Conservation (phyloP, 768 basidiomycete genomes). For the Agaricus subrufescens region DNA sequence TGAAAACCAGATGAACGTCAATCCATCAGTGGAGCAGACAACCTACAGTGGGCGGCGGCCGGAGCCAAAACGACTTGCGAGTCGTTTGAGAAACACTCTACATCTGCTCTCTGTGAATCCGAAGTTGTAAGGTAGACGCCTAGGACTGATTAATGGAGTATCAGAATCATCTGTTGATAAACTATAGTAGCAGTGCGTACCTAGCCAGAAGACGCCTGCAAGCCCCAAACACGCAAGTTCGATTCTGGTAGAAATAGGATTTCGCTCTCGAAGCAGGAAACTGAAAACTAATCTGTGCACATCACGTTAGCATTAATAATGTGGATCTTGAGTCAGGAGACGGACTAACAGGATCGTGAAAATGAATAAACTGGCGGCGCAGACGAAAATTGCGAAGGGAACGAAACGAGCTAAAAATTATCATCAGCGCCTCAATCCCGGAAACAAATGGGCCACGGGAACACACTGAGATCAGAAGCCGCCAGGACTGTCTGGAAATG, state of each 20-base stretch:
- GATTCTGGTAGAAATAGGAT: conserved; percentile 75
- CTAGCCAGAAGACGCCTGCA: conserved; percentile 74
- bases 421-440: conserved; percentile 8
- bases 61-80: conserved; percentile 46
- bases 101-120: conserved; percentile 74
- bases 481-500: conserved; percentile 71
- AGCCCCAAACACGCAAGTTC: conserved; percentile 71
- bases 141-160: conserved; percentile 45
- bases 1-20: conserved; percentile 8
- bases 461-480: conserved; percentile 77
- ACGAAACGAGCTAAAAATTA: conserved; percentile 71
- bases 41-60: conserved; percentile 62
- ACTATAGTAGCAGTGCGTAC: conserved; percentile 33
- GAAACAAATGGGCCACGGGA: background rate
- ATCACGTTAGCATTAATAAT: background rate
- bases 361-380: conserved; percentile 63
- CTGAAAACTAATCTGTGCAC: conserved; percentile 56
- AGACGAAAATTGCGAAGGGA: conserved; percentile 81
- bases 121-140: conserved; percentile 70
- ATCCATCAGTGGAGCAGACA: background rate
- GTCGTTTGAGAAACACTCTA: conserved; percentile 68
- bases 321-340: background rate
- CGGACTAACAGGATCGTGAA: conserved; percentile 58
- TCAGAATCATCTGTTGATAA: conserved; percentile 13
- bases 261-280: conserved; percentile 56